These are phyloP conservation scores for Hypoxylon perforatum DNA, from an alignment of 495 filamentous ascomycete species.

Conservation along the genomic window DNA sequence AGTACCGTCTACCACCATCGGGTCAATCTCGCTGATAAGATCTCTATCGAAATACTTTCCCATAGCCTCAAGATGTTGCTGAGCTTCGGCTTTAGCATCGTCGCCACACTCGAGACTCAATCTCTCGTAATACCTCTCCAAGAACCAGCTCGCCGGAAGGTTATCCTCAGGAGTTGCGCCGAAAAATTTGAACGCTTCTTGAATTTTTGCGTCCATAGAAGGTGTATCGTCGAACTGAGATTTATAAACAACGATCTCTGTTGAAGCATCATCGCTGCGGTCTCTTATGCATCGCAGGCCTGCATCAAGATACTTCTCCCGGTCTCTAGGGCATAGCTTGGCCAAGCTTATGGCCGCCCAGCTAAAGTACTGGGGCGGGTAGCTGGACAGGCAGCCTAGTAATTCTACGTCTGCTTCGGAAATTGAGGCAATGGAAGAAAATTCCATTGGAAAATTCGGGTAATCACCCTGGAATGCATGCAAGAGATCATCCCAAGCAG, in stretches of 20 bases:
- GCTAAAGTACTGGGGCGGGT: conserved; percentile 34
- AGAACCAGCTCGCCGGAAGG: conserved; percentile 22
- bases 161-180: conserved; percentile 5
- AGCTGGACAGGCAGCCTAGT: conserved; percentile 38
- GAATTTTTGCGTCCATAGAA: conserved; percentile 16
- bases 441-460: neutral
- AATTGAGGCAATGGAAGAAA: neutral
- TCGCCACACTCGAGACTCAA: conserved; percentile 7
- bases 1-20: neutral
- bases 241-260: conserved; percentile 41
- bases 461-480: conserved; percentile 32
- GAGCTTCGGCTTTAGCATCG: conserved; percentile 21
- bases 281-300: conserved; percentile 37
- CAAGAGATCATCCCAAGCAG: conserved; percentile 39
- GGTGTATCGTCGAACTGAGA: conserved; percentile 40
- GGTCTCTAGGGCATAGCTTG: conserved; percentile 30
- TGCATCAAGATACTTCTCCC: conserved; percentile 40
- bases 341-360: conserved; percentile 44
- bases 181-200: conserved; percentile 41
- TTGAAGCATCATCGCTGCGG: conserved; percentile 38
- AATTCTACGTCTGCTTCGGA: conserved; percentile 23
- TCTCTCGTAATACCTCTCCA: conserved; percentile 29
- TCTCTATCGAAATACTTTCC: conserved; percentile 32
- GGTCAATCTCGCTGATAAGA: conserved; percentile 32
- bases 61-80: conserved; percentile 39